Conservation (phyloP, 116 monocot species). For the Thalassia testudinum region DNA sequence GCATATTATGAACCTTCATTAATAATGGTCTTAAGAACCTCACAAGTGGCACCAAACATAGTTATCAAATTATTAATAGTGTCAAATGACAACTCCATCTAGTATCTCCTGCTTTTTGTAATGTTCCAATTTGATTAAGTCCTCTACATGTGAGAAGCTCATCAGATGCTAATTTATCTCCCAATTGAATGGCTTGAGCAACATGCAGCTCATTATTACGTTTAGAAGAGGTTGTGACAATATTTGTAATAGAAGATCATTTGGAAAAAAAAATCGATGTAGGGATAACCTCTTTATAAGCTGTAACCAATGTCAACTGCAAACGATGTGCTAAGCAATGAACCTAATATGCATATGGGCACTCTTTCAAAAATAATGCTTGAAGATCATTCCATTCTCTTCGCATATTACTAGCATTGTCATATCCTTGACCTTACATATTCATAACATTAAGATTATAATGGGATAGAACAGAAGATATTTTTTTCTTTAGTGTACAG, state of each 20-base stretch:
- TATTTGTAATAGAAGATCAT: not conserved
- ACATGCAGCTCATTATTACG: not conserved
- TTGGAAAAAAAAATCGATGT: not conserved
- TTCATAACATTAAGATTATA: not conserved
- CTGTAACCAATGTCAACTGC: conserved; percentile 3
- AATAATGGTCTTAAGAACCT: not conserved
- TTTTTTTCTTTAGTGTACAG: conserved; percentile 1
- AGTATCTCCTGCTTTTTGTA: conserved; percentile 2
- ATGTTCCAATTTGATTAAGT: conserved; percentile 4
- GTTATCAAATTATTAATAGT: not conserved
- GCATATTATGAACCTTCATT: not conserved
- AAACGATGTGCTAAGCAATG: conserved; percentile 16
- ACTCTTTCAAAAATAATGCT: conserved; percentile 9
- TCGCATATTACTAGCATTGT: conserved; percentile 11
- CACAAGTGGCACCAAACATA: not conserved
- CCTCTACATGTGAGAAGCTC: conserved; percentile 4
- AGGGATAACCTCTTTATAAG: not conserved
- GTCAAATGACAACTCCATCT: conserved; percentile 1
- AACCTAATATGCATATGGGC: conserved; percentile 5
- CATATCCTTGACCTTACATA: conserved; percentile 12
- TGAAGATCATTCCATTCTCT: conserved; percentile 8
- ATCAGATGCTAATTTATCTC: not conserved
- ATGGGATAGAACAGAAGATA: not conserved
- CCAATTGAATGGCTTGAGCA: not conserved
- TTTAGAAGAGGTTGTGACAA: conserved; percentile 1